Evolutionary conservation across 306 rosid species (phyloP), one percentile per base, ranked within the genome.

Genomic region (Begonia fuchsioides): DNA sequence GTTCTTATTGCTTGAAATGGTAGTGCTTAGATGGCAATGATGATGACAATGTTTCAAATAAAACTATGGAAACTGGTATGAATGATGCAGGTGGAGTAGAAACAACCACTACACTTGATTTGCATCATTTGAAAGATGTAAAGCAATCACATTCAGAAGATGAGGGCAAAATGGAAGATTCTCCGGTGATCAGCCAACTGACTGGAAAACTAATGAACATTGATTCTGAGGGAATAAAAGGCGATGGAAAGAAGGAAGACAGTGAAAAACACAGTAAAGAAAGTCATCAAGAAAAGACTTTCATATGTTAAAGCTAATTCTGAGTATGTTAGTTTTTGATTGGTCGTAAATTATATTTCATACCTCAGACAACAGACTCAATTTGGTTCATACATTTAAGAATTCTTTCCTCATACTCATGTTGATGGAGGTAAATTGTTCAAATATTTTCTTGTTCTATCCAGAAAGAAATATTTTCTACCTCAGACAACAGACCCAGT

Each of bases 301-400:
- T 51, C 79, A 15, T 90, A 90, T 58, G 32, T 90, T 60, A 84
- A 62, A 76, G 79, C 77, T 61, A 84, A 90, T 76, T 70, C 93
- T 1, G 94, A 79, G 97, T 90, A 90, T 47, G 97, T 46, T 52
- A 3, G 64, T 54, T 52, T 73, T 0, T n/a, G n/a, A 26, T 26
- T 26, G 7, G 35, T 56, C 56, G 44, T 56, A 38, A 26, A 51
- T 54, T 46, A 47, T 49, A 38, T n/a, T n/a, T 13, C 12, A 10
- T 41, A 6, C 45, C 14, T 41, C 5, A 41, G 12, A 26, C 7
- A 26, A 26, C 35, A 26, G 35, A 26, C 35, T 26, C 35, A 5
- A 26, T 26, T 26, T 26, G 35, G 5, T 26, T 26, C 35, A 4
- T 26, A 26, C 35, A 4, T 20, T 26, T 26, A 8, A 5, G 8